Evolutionary conservation across 371 early-diverging fungal species (phyloP).

Genomic region (Syncephalastrum monosporum): DNA sequence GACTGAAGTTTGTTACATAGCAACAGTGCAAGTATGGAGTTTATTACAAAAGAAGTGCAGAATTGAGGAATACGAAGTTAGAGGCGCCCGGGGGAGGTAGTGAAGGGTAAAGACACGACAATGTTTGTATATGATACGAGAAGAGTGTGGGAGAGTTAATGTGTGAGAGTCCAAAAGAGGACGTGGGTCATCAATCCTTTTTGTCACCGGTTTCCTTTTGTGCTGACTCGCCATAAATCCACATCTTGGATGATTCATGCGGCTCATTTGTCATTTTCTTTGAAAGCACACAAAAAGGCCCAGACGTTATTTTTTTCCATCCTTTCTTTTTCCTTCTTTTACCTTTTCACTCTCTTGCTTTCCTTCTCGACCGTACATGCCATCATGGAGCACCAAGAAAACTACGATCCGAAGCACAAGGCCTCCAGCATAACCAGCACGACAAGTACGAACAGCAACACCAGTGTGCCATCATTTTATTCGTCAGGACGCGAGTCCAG

Average conservation of each 20-base stretch:
- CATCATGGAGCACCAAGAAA: constrained; percentile 23
- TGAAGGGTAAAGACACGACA: too few relatives aligned
- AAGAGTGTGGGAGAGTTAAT: constrained; percentile 1
- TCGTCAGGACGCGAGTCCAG: constrained; percentile 14
- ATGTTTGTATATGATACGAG: neutral
- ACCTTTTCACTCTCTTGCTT: constrained; percentile 13
- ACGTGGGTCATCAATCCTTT: too few relatives aligned
- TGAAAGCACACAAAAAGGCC: constrained; percentile 9
- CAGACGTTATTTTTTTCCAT: constrained; percentile 2
- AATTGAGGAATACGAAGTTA: too few relatives aligned
- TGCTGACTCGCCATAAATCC: constrained; percentile 14
- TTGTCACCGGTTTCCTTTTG: constrained; percentile 2
- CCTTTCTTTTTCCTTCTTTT: constrained; percentile 11
- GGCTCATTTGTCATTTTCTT: constrained; percentile 8
- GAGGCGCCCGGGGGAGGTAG: too few relatives aligned
- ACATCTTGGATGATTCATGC: neutral
- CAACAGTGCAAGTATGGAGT: too few relatives aligned
- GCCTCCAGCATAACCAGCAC: constrained; percentile 21
- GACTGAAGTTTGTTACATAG: too few relatives aligned
- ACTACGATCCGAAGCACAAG: constrained; percentile 25
- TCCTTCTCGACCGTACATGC: constrained; percentile 2
- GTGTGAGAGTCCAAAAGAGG: too few relatives aligned
- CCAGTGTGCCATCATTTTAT: constrained; percentile 20
- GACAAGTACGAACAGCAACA: constrained; percentile 14
- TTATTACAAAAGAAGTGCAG: too few relatives aligned